Evolutionary conservation across 805 yeast genomes (phyloP), one percentile per base, ranked within the genome.

Genomic region (Metschnikowia santaceciliae): DNA sequence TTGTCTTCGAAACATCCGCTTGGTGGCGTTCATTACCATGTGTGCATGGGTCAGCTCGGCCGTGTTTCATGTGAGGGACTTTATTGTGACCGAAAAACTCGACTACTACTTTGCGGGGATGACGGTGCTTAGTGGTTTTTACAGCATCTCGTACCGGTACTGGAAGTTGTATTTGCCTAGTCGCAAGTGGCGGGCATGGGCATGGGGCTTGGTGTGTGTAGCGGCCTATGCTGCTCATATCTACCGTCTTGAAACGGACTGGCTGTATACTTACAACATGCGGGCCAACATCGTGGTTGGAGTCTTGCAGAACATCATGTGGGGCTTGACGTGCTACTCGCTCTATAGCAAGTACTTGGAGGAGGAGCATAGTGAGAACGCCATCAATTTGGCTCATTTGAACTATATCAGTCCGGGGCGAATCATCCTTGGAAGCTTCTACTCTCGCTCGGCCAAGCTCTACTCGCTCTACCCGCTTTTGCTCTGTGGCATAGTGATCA

Each of bases 241-340:
- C 11, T 63, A 78, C 33, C 76, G 92, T 53, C 71, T 94, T 33
- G 70, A 78, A 13, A 64, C 79, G 10, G 86, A 85, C 57, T 92
- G 97, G 92, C 86, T 90, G 51, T 92, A 92, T 68, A 84, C 95
- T 1, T 94, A 94, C 66, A 92, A 92, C 69, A 92, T 94, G 98
- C 78, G 80, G 56, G 96, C 94, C 26, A 92, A 94, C 61, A 83
- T 94, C 1, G 66, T 78, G 0, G 78, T 90, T 47, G 99, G 97
- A 0, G 50, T 90, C 3, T 54, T 84, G 4, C 97, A 92, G 60
- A 87, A 90, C 64, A 54, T 78, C 2, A 54, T 65, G 19, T 62
- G 72, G 61, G 61, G 55, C 23, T 47, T 61, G 8, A 53, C 65
- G 17, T 71, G 75, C 53, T 73, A 60, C 52, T 46, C 61, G 13